Evolutionary conservation across 2,329 filamentous ascomycete genomes (phyloP).

Genomic region (Penicillium sp.): DNA sequence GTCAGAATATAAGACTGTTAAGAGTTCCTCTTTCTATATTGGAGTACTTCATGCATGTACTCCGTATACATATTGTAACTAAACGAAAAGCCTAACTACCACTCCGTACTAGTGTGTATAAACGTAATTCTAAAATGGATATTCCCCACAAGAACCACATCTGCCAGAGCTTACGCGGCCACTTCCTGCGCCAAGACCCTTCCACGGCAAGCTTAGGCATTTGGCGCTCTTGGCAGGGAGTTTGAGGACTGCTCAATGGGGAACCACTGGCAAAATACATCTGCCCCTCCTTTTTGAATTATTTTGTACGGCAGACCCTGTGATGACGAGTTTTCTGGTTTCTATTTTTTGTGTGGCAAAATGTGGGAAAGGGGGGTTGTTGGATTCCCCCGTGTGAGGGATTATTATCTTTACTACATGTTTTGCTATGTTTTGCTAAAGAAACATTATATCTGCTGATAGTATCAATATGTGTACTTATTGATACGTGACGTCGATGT

Average conservation of each 20-base stretch:
- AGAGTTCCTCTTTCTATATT: not conserved
- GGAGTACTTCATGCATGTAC: not conserved
- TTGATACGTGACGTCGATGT: not conserved
- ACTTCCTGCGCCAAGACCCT: conserved; percentile 24
- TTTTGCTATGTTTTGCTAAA: not conserved
- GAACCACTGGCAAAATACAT: not conserved
- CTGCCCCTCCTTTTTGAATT: conserved; percentile 9
- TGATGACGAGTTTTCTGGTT: conserved; percentile 5
- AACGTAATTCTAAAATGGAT: not conserved
- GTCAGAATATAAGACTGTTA: not conserved
- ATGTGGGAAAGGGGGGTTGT: conserved; percentile 13
- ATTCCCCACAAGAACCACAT: conserved; percentile 21
- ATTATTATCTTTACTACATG: not conserved
- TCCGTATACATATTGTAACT: not conserved
- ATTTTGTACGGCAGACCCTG: not conserved
- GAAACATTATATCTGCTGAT: not conserved
- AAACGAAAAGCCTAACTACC: not conserved
- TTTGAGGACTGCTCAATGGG: not conserved
- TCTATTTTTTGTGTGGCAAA: conserved; percentile 13
- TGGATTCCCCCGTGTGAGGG: not conserved
- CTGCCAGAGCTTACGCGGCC: conserved; percentile 26
- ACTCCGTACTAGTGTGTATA: not conserved
- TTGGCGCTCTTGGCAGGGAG: conserved; percentile 23
- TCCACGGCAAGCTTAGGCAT: conserved; percentile 28
- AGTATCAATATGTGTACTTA: too few relatives aligned